Evolutionary conservation across 2,329 filamentous ascomycete species (phyloP).

Genomic region (Talaromyces sp.): DNA sequence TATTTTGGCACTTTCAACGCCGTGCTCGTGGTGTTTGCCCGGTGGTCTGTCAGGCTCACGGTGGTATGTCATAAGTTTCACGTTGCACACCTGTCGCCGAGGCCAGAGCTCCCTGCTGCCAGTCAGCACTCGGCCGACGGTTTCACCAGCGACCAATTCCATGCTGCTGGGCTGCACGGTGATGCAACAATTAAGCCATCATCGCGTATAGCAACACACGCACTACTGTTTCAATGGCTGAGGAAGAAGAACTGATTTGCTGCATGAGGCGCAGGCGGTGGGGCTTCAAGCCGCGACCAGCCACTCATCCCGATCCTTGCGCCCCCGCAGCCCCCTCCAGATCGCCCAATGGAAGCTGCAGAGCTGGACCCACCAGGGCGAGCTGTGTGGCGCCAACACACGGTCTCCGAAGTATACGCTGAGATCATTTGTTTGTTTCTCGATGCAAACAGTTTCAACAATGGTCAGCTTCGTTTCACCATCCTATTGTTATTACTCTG

Average conservation of each 20-base stretch:
- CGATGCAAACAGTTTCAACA: neutral
- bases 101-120: neutral
- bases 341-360: neutral
- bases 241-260: neutral
- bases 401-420: too few relatives aligned
- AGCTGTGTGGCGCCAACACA: neutral
- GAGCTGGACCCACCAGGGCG: neutral
- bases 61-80: neutral
- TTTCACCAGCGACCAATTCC: neutral
- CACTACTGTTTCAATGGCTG: neutral
- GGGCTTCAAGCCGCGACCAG: neutral
- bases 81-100: neutral
- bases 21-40: too few relatives aligned
- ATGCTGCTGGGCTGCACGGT: neutral
- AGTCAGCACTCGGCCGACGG: neutral
- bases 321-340: neutral
- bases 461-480: neutral
- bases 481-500: neutral
- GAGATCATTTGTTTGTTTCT: too few relatives aligned
- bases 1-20: neutral
- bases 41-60: too few relatives aligned
- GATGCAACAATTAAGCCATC: neutral
- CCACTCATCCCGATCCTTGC: neutral
- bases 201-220: neutral
- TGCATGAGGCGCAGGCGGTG: neutral